Conservation (phyloP, 768 basidiomycete genomes). For the Serendipita sp. region DNA sequence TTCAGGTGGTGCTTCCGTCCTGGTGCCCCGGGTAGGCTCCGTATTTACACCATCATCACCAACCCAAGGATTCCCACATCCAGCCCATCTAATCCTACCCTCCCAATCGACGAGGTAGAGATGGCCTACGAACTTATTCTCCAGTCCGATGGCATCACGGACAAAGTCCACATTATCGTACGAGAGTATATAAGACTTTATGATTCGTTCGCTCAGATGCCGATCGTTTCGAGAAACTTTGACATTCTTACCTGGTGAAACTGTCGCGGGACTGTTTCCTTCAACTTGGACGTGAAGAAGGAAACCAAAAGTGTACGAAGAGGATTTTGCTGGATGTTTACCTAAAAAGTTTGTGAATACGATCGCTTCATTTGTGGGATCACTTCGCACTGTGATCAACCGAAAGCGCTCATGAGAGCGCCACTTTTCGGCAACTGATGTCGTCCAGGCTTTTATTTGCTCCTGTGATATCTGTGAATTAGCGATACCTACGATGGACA, state of each 20-base stretch:
- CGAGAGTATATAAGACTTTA: constrained; percentile 62
- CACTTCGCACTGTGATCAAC: constrained; percentile 34
- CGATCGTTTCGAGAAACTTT: background rate
- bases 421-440: constrained; percentile 39
- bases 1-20: background rate
- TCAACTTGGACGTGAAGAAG: constrained; percentile 64
- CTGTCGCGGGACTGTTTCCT: constrained; percentile 38
- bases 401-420: constrained; percentile 45
- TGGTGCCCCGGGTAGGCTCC: background rate
- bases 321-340: constrained; percentile 89
- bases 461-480: constrained; percentile 76
- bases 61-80: constrained; percentile 35
- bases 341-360: constrained; percentile 20
- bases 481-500: constrained; percentile 72
- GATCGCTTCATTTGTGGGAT: background rate
- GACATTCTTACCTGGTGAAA: constrained; percentile 1
- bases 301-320: constrained; percentile 83
- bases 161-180: constrained; percentile 75
- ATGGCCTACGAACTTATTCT: constrained; percentile 83
- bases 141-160: constrained; percentile 72
- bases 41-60: background rate
- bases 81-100: constrained; percentile 81
- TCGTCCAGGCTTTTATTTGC: constrained; percentile 58
- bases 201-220: constrained; percentile 26
- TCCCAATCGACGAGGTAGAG: constrained; percentile 82